Base-by-base conservation (phyloP, 2,329 filamentous ascomycete species). In the Fusarium sacchari region DNA sequence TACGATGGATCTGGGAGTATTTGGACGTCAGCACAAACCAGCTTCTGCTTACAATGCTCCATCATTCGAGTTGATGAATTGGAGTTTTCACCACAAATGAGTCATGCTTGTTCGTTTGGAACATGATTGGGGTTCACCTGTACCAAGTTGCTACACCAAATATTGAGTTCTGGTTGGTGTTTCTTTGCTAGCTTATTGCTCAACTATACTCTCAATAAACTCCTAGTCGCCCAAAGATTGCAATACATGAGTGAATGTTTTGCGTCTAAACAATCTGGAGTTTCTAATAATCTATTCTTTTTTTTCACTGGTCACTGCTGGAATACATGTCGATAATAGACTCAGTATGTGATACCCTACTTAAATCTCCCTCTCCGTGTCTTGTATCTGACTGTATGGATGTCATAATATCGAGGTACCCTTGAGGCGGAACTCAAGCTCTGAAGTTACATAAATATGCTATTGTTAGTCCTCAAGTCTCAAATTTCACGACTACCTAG, bases 101-200 rank as follows among this genome's bases (percentile, higher is more conserved):
- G 20, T 46, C 58, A 17, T 24, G 37, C 50, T 15, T 58, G 37
- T 37, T 53, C 7, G 34, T 22, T 52, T 50, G 34, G 34, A 18
- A 50, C 30, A 24, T 42, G 26, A 24, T 47, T 50, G 22, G 22
- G 36, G 22, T 37, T 55, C 17, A 20, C 9, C 26, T 67, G 26
- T 46, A 32, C 17, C 62, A 46, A 30, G 52, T 57, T 63, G 36
- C 30, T 18, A 22, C 30, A 24, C 34, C 15, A 34, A 36, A 24
- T 22, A 37, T 64, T 64, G 59, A 69, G 44, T 69, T 36, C 14
- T 53, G 59, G 60, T 60, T 67, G 44, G 46, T 43, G n/a, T 28
- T 11, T 18, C 39, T 53, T 55, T 47, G 20, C 28, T 50, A 50
- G 55, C 24, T 57, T 58, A 32, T 53, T 44, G 26, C 52, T n/a